A percentile compares a stretch with the other conserved stretches of the same genome.
phyloP scores from a whole-genome alignment of 805 yeast genomes.

The Pichia deserticola region DNA sequence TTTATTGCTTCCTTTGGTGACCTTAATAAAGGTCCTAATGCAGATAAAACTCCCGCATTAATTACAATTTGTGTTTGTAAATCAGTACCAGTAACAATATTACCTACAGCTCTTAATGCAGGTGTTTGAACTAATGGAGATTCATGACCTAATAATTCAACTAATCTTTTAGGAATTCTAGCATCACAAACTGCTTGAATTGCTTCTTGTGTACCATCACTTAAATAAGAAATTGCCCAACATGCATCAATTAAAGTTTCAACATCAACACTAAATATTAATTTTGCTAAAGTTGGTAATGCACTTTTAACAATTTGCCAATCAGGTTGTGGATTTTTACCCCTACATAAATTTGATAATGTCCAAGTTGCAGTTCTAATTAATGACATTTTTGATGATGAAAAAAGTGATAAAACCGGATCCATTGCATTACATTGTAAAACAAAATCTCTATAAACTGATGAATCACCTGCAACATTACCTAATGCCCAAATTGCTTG shows the following conservation, averaged over 20 bases:
- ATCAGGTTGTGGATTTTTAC: conserved; percentile 93
- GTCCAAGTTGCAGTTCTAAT: conserved; percentile 99
- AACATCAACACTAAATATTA: conserved; percentile 82
- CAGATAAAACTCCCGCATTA: conserved; percentile 85
- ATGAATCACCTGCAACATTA: conserved; percentile 96
- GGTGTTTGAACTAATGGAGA: conserved; percentile 91
- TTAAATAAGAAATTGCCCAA: conserved; percentile 94
- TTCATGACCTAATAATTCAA: conserved; percentile 80
- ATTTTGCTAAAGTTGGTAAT: conserved; percentile 83
- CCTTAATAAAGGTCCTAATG: conserved; percentile 68
- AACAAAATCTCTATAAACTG: conserved; percentile 84
- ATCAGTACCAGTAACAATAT: conserved; percentile 96
- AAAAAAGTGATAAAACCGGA: conserved; percentile 74
- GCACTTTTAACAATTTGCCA: conserved; percentile 85
- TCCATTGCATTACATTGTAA: conserved; percentile 79
- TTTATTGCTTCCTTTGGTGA: conserved; percentile 88
- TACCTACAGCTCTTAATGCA: conserved; percentile 94
- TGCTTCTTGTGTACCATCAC: conserved; percentile 88
- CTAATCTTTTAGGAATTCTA: conserved; percentile 88
- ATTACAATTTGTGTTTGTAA: conserved; percentile 91
- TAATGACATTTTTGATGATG: conserved; percentile 77
- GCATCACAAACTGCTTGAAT: conserved; percentile 97
- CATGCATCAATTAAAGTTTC: conserved; percentile 96
- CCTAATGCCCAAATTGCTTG: conserved; percentile 99
- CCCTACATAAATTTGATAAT: conserved; percentile 90